These are phyloP conservation scores for Dothistroma pini DNA, from an alignment of 2,329 filamentous ascomycete genomes.

Conservation along the genomic window DNA sequence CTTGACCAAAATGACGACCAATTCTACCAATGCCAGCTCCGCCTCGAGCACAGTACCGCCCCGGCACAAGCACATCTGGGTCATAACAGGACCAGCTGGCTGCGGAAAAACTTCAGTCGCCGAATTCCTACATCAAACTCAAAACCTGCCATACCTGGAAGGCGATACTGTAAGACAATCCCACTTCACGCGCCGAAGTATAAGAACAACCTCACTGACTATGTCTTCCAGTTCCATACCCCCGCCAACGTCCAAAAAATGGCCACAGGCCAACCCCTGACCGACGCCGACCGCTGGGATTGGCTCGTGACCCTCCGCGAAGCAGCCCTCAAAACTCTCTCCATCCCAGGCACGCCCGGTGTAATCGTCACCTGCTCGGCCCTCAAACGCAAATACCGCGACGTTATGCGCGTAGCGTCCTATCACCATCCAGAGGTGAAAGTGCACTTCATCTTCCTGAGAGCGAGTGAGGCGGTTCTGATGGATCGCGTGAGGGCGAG, in stretches of 20 bases:
- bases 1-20: constrained; percentile 17
- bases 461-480: constrained; percentile 70
- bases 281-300: constrained; percentile 94
- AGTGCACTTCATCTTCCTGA: constrained; percentile 89
- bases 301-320: constrained; percentile 65
- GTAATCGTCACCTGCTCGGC: constrained; percentile 97
- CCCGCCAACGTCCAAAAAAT: constrained; percentile 70
- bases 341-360: constrained; percentile 40
- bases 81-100: constrained; percentile 52
- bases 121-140: constrained; percentile 41
- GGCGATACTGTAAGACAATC: constrained; percentile 46
- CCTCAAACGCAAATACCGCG: constrained; percentile 94
- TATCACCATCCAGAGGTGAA: constrained; percentile 44
- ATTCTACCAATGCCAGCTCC: background rate
- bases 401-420: constrained; percentile 54
- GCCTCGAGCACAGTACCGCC: constrained; percentile 22
- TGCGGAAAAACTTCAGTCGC: constrained; percentile 54
- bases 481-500: constrained; percentile 70
- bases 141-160: constrained; percentile 48
- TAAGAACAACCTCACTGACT: background rate
- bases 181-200: background rate
- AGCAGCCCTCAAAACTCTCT: constrained; percentile 38
- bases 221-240: constrained; percentile 45
- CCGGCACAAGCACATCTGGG: constrained; percentile 47
- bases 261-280: constrained; percentile 76